Conservation (phyloP, 805 yeast genomes). For the Hyphopichia homilentoma region DNA sequence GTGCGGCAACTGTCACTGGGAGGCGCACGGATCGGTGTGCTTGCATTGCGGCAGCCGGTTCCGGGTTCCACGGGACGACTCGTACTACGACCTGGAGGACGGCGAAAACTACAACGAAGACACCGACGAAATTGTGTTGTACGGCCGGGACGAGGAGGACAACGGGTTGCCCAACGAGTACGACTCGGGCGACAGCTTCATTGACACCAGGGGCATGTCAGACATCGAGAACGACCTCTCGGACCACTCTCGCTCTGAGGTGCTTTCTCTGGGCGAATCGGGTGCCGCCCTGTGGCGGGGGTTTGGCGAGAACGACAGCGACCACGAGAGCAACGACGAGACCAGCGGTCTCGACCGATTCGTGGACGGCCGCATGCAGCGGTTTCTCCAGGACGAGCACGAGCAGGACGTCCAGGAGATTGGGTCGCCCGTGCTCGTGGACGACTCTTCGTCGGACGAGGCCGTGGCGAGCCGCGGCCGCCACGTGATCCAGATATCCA, state of each 20-base stretch:
- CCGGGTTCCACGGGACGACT: slow-evolving; percentile 27
- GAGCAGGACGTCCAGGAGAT: not conserved
- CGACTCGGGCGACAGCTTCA: slow-evolving; percentile 31
- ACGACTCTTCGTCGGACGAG: slow-evolving; percentile 5
- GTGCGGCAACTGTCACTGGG: slow-evolving; percentile 80
- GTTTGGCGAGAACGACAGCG: slow-evolving; percentile 8
- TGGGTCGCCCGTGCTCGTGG: not conserved
- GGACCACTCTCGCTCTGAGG: slow-evolving; percentile 11
- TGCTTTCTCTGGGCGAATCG: too few species aligned
- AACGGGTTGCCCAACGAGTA: slow-evolving; percentile 16
- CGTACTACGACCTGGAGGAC: slow-evolving; percentile 33
- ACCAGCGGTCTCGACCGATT: not conserved
- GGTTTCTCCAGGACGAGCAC: not conserved
- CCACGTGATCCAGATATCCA: slow-evolving; percentile 1
- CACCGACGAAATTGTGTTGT: slow-evolving; percentile 19
- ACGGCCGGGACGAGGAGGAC: slow-evolving; percentile 12
- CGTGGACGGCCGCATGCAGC: not conserved
- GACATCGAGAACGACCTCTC: slow-evolving; percentile 12
- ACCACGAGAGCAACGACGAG: slow-evolving; percentile 1
- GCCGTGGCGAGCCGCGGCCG: not conserved
- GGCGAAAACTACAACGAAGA: slow-evolving; percentile 35
- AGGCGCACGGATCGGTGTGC: slow-evolving; percentile 63
- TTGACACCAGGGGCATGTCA: slow-evolving; percentile 22
- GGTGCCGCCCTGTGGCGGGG: slow-evolving; percentile 21
- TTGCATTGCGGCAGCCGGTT: slow-evolving; percentile 63